A percentile compares a stretch with the other conserved stretches of the same genome.
These are phyloP conservation scores for Scedosporium minutisporum DNA, from an alignment of 2,329 filamentous ascomycete species.

Conservation along the genomic window DNA sequence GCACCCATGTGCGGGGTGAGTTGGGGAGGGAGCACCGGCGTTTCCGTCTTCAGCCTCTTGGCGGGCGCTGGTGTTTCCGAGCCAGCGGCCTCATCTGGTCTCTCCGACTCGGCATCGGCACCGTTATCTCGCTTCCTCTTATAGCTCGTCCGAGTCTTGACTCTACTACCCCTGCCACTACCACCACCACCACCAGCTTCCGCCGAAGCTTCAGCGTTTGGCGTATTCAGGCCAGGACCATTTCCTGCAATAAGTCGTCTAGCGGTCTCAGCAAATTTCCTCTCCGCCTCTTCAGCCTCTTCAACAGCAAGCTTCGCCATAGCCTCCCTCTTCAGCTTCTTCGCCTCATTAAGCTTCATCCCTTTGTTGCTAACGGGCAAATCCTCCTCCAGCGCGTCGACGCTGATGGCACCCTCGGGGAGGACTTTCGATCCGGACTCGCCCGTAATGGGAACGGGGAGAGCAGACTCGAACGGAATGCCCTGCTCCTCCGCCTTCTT, in stretches of 20 bases:
- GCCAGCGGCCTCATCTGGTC: not conserved
- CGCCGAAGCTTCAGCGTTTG: constrained; percentile 1
- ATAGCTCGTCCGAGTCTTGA: constrained; percentile 17
- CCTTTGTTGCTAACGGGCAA: constrained; percentile 59
- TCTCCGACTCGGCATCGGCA: constrained; percentile 1
- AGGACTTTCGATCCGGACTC: constrained; percentile 42
- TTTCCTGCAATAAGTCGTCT: constrained; percentile 30
- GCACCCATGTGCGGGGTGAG: constrained; percentile 15
- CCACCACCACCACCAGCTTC: not conserved
- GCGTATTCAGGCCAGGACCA: not conserved
- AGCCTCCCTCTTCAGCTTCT: constrained; percentile 61
- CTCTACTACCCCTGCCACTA: not conserved
- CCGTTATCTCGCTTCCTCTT: constrained; percentile 33
- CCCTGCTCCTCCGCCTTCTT: constrained; percentile 58
- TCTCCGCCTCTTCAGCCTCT: constrained; percentile 49
- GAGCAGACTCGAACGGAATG: constrained; percentile 36
- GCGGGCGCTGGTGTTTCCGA: constrained; percentile 7
- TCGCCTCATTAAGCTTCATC: constrained; percentile 70
- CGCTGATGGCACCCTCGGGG: constrained; percentile 50
- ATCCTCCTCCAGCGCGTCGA: constrained; percentile 50
- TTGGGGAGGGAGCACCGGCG: constrained; percentile 40
- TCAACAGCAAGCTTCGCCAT: constrained; percentile 52
- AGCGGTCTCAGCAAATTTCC: constrained; percentile 40
- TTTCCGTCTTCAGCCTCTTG: constrained; percentile 49
- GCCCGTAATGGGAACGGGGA: constrained; percentile 27